Evolutionary conservation across 805 yeast species (phyloP).

Genomic region (Yarrowia sp.): DNA sequence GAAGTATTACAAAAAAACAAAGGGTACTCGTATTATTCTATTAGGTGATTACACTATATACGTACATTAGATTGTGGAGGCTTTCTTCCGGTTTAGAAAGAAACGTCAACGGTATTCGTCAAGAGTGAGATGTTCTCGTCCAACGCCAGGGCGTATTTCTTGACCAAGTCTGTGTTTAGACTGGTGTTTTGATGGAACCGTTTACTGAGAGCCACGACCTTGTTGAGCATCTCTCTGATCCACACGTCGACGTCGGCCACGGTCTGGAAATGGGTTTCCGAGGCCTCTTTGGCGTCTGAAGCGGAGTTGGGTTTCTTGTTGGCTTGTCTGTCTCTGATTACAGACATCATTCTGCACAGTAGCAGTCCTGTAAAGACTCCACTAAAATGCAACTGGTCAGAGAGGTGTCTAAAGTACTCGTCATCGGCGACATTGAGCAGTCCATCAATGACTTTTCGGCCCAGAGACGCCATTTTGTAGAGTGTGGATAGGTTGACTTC

Average conservation of each 20-base stretch:
- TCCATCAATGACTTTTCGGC: slow-evolving; percentile 53
- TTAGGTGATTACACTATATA: too few species aligned
- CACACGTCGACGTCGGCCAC: slow-evolving; percentile 29
- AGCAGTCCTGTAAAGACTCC: slow-evolving; percentile 46
- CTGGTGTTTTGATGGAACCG: slow-evolving; percentile 28
- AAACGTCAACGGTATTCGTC: neutral
- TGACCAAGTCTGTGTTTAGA: slow-evolving; percentile 17
- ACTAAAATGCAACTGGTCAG: slow-evolving; percentile 68
- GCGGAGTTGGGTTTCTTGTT: slow-evolving; percentile 13
- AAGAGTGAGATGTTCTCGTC: slow-evolving; percentile 16
- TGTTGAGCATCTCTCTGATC: slow-evolving; percentile 29
- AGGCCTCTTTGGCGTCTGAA: slow-evolving; percentile 21
- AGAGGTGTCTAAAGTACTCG: slow-evolving; percentile 69
- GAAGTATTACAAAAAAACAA: too few species aligned
- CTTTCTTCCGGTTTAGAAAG: neutral
- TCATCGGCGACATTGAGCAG: slow-evolving; percentile 56
- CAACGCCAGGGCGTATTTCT: slow-evolving; percentile 25
- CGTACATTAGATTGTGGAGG: too few species aligned
- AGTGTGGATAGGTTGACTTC: slow-evolving; percentile 46
- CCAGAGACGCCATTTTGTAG: slow-evolving; percentile 44
- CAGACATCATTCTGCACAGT: slow-evolving; percentile 41
- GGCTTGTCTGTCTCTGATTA: slow-evolving; percentile 26
- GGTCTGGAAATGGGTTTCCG: slow-evolving; percentile 30
- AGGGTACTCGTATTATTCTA: too few species aligned
- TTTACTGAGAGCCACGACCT: slow-evolving; percentile 14